Evolutionary conservation across 148 eudicot genomes (phyloP).

Genomic region (Fallopia convolvulus): DNA sequence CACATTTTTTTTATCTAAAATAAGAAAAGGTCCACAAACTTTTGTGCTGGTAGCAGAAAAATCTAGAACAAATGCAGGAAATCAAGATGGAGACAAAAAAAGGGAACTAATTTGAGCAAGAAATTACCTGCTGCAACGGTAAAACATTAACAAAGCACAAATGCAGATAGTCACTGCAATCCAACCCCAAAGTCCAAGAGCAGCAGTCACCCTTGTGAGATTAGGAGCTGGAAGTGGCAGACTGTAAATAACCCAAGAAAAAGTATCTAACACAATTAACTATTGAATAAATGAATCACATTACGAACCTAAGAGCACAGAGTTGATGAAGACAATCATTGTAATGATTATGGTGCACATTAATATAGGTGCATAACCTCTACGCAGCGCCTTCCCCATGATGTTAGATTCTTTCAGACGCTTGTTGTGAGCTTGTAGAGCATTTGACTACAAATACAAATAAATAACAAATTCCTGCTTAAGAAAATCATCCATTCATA

Average conservation of each 20-base stretch:
- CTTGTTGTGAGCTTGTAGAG: constrained; percentile 44
- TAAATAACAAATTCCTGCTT: background rate
- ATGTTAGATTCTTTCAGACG: constrained; percentile 34
- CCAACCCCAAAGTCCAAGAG: constrained; percentile 78
- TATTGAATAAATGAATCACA: background rate
- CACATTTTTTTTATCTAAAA: background rate
- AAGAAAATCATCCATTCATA: background rate
- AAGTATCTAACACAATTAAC: background rate
- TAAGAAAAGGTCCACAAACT: background rate
- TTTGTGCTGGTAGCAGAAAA: background rate
- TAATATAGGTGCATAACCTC: constrained; percentile 66
- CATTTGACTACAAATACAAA: constrained; percentile 54
- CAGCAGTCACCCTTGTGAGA: constrained; percentile 68
- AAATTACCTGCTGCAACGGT: constrained; percentile 83
- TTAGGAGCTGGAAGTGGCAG: constrained; percentile 43
- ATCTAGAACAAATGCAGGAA: background rate
- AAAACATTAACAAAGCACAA: constrained; percentile 65
- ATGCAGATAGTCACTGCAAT: constrained; percentile 54
- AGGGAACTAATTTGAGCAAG: background rate
- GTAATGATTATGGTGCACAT: constrained; percentile 67
- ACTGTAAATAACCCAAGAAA: background rate
- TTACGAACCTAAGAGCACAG: constrained; percentile 70
- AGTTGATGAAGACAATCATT: constrained; percentile 73
- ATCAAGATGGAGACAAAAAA: background rate
- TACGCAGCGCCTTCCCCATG: constrained; percentile 36